Conservation (phyloP, 2,329 filamentous ascomycete species). For the Aspergillus candidus region DNA sequence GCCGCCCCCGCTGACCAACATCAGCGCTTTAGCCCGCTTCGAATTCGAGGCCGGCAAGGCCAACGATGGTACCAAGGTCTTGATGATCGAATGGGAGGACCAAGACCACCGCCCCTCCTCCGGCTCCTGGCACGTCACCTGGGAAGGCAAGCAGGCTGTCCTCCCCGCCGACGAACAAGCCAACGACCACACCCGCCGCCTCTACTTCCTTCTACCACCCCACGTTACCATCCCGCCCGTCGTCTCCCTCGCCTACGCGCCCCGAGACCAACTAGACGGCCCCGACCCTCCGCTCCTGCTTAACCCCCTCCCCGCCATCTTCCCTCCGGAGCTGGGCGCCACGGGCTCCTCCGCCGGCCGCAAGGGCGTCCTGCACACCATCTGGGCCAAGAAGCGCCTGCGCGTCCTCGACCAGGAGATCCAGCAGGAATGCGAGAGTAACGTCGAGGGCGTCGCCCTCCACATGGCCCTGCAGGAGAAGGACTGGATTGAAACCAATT, state of each 20-base stretch:
- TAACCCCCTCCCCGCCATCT: conserved; percentile 81
- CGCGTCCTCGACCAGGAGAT: conserved; percentile 73
- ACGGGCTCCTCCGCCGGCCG: conserved; percentile 62
- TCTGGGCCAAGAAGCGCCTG: conserved; percentile 81
- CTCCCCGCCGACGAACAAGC: conserved; percentile 59
- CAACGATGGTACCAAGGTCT: conserved; percentile 80
- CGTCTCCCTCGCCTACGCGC: conserved; percentile 57
- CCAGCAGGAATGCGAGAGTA: conserved; percentile 62
- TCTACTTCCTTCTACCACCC: conserved; percentile 77
- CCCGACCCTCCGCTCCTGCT: conserved; percentile 48
- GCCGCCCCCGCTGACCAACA: conserved; percentile 9
- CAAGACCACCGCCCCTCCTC: conserved; percentile 45
- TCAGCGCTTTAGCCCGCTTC: conserved; percentile 69
- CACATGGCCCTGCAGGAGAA: conserved; percentile 80
- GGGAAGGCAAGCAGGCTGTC: conserved; percentile 72
- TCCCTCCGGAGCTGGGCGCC: conserved; percentile 66
- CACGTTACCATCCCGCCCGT: conserved; percentile 64
- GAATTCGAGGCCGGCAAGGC: conserved; percentile 74
- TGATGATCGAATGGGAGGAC: conserved; percentile 89
- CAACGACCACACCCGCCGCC: conserved; percentile 51
- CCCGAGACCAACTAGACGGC: conserved; percentile 26
- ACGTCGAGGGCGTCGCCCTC: conserved; percentile 74
- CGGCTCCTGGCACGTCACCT: conserved; percentile 69
- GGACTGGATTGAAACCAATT: conserved; percentile 78
- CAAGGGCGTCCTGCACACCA: conserved; percentile 78